Base-by-base conservation (phyloP, 768 basidiomycete genomes). In the Boletus sensibilis region DNA sequence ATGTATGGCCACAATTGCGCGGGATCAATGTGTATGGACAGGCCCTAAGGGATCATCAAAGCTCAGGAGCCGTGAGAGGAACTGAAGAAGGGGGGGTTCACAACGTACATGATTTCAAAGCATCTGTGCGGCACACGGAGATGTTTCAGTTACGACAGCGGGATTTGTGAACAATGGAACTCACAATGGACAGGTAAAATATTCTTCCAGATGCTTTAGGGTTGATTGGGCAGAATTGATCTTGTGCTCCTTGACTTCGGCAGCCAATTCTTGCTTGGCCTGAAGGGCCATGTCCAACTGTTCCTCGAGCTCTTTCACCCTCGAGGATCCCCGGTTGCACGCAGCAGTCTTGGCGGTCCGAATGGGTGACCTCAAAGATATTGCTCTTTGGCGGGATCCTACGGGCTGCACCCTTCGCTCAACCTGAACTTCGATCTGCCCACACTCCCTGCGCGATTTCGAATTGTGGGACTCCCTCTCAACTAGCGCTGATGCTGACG, bases 141-240 rank as follows among this genome's bases (percentile, higher is more conserved):
- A 53, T 54, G 42, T 20, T 45, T 68, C 48, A 57, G 43, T 58
- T 53, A 53, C 47, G 53, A 54, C 11, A 60, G 37, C 49, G 31
- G 45, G 12, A 41, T 37, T 43, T 34, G n/a, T 37, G 42, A 57
- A 51, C 18, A 44, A 54, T 38, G 43, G 33, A 45, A 71, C 85
- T 64, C 66, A 87, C 86, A 85, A 64, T 10, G 84, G 72, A 68
- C 85, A 89, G n/a, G 78, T 79, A 58, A 85, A 87, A 67, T 82
- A 78, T 38, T 84, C 85, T 60, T 86, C 84, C 0, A 87, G 73
- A 56, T 84, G 76, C 16, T 71, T 73, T 49, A 87, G 68, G n/a
- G 73, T 73, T 34, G 74, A 69, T 73, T 74, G 21, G 64, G 52
- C 50, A 31, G 45, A 29, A 6, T 33, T 54, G 3, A 57, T 67